Conservation (phyloP, 75 land plant species). For the Picea sitchensis region DNA sequence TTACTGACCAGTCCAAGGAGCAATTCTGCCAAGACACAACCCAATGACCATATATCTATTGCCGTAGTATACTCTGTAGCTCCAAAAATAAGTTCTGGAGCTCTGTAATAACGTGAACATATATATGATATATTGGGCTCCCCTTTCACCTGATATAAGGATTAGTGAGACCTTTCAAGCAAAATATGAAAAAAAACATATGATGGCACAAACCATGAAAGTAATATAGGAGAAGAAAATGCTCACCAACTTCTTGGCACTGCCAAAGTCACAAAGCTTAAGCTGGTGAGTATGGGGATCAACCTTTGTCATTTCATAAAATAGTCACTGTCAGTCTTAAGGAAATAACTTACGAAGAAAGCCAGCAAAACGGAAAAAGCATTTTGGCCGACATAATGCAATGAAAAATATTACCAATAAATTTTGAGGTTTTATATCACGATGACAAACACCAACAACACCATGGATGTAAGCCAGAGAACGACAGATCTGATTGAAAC, state of each 20-base stretch:
- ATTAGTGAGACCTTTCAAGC: not conserved
- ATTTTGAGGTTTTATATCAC: slow-evolving; percentile 88
- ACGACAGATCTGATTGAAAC: slow-evolving; percentile 61
- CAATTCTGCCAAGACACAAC: slow-evolving; percentile 97
- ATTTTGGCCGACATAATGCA: not conserved
- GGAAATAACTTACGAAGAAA: not conserved
- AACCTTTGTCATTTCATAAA: slow-evolving; percentile 38
- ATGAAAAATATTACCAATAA: slow-evolving; percentile 43
- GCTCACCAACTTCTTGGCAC: slow-evolving; percentile 83
- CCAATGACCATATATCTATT: slow-evolving; percentile 95
- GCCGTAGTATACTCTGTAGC: slow-evolving; percentile 98
- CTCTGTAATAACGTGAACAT: slow-evolving; percentile 94
- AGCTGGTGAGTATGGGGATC: slow-evolving; percentile 96
- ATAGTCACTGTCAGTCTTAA: not conserved
- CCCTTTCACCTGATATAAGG: slow-evolving; percentile 73
- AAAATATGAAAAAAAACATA: not conserved
- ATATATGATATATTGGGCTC: slow-evolving; percentile 97
- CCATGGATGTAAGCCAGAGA: slow-evolving; percentile 81
- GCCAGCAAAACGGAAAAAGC: not conserved
- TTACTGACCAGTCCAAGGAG: slow-evolving; percentile 81
- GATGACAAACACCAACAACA: slow-evolving; percentile 79
- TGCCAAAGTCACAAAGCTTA: slow-evolving; percentile 94
- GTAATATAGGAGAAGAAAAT: not conserved
- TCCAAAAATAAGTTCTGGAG: slow-evolving; percentile 96
- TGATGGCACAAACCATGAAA: not conserved